These are phyloP conservation scores for Silene uniflora DNA, from an alignment of 148 eudicot species.

Conservation along the genomic window DNA sequence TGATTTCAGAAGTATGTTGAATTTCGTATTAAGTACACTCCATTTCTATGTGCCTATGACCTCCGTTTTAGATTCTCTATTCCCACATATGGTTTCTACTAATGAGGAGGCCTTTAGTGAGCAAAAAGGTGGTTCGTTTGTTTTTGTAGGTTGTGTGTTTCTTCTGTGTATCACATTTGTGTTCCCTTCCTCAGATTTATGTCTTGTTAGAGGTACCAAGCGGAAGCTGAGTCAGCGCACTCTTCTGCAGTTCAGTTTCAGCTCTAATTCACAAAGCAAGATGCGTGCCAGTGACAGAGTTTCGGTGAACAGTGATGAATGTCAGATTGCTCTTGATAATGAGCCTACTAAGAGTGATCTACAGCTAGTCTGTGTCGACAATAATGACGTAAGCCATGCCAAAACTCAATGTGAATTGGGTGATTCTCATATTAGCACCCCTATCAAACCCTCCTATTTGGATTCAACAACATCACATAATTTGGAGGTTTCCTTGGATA, in stretches of 20 bases:
- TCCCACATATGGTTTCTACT: neutral
- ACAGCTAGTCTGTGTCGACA: slow-evolving; percentile 12
- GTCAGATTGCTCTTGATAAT: slow-evolving; percentile 24
- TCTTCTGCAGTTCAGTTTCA: slow-evolving; percentile 72
- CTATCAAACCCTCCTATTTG: slow-evolving; percentile 14
- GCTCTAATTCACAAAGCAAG: slow-evolving; percentile 28
- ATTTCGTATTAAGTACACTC: neutral
- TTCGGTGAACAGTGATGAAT: slow-evolving; percentile 19
- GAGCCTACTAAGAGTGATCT: slow-evolving; percentile 15
- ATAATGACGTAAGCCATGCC: slow-evolving; percentile 21
- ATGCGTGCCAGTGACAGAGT: slow-evolving; percentile 20
- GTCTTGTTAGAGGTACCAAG: slow-evolving; percentile 72
- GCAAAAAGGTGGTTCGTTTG: neutral
- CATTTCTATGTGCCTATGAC: neutral
- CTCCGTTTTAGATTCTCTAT: neutral
- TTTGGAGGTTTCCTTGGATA: slow-evolving; percentile 22
- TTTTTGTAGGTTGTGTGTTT: too few species aligned
- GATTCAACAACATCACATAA: slow-evolving; percentile 13
- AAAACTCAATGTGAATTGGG: slow-evolving; percentile 16
- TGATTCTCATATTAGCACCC: neutral
- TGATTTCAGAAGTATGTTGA: neutral
- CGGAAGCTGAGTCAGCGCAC: slow-evolving; percentile 73
- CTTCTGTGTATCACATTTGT: neutral
- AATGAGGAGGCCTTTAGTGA: neutral
- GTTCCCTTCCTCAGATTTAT: slow-evolving; percentile 48